Base-by-base conservation (phyloP, 1,139 yeast genomes). In the Yamadazyma oceani region DNA sequence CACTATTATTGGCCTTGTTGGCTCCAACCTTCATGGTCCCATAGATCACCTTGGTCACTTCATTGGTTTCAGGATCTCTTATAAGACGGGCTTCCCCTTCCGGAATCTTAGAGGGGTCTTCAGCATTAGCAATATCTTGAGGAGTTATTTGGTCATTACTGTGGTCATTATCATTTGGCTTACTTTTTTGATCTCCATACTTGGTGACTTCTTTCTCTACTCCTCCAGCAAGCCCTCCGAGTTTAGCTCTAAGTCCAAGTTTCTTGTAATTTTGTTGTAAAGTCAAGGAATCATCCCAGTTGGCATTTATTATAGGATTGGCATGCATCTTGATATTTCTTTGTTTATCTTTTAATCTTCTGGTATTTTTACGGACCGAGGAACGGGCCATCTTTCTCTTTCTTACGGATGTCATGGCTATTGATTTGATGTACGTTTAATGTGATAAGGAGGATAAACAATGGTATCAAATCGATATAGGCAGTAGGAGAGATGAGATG, bases 231-330 rank as follows among this genome's bases (percentile, higher is more conserved):
- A 79, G 69, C 6, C 62, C 66, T 13, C 85, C 85, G 28, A 89
- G 62, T 53, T 79, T 79, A 3, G 87, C 73, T 33, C 80, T 69
- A 40, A 90, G 67, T 2, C 97, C 97, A 26, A 92, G 66, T 46
- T 70, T 75, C 53, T 82, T 81, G 59, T 86, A 86, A 57, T 92
- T 92, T 57, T 92, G 97, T 40, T 81, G 75, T 42, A 90, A 66
- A 0, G 98, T 90, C 45, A 84, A 71, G 16, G 78, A 75, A 44
- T 81, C 75, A 63, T 92, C 96, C 98, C 98, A 92, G 60, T 89
- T 78, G 24, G 80, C 86, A 6, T 88, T 94, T 48, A 92, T 85
- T 48, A 92, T 77, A 3, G 95, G 88, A 57, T 88, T 86, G 1
- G 85, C 70, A 38, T 73, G 72, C 23, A 85, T 78, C 45, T 79